phyloP scores from a whole-genome alignment of 2,329 filamentous ascomycete genomes.

The Penicillium sp. region DNA sequence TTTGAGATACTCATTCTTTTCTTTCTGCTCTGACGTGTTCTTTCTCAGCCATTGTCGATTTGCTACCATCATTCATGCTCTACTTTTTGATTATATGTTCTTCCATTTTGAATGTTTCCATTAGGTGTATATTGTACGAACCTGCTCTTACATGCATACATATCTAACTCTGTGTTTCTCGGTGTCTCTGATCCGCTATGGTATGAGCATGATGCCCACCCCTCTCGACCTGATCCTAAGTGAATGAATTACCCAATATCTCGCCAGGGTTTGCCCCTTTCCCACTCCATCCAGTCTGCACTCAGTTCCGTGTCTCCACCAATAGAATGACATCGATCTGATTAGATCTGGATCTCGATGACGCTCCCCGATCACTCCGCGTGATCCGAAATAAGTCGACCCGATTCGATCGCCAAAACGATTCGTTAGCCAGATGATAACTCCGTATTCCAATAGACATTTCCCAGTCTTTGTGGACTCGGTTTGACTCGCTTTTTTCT shows the following conservation, averaged over 20 bases:
- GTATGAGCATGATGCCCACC: too few relatives aligned
- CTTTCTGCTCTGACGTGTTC: slow-evolving; percentile 16
- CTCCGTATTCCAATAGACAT: too few relatives aligned
- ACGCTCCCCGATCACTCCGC: neutral
- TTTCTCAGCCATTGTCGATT: slow-evolving; percentile 18
- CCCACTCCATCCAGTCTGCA: slow-evolving; percentile 4
- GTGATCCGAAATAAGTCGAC: too few relatives aligned
- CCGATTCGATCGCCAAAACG: too few relatives aligned
- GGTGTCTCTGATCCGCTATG: too few relatives aligned
- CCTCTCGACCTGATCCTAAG: too few relatives aligned
- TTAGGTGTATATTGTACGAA: slow-evolving; percentile 26
- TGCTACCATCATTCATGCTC: slow-evolving; percentile 10
- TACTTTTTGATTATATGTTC: slow-evolving; percentile 7
- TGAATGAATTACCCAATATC: too few relatives aligned
- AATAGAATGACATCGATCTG: neutral
- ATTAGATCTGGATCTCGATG: neutral
- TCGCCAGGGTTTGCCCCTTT: too few relatives aligned
- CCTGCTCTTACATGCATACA: slow-evolving; percentile 22
- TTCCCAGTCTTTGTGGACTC: too few relatives aligned
- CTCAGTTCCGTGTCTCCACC: neutral
- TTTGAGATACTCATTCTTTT: slow-evolving; percentile 16
- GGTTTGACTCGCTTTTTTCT: too few relatives aligned
- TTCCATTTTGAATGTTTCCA: slow-evolving; percentile 19
- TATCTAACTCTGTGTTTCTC: too few relatives aligned
- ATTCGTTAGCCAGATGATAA: too few relatives aligned